These are phyloP conservation scores for Phialophora verrucosa DNA, from an alignment of 2,329 filamentous ascomycete species.

Conservation along the genomic window DNA sequence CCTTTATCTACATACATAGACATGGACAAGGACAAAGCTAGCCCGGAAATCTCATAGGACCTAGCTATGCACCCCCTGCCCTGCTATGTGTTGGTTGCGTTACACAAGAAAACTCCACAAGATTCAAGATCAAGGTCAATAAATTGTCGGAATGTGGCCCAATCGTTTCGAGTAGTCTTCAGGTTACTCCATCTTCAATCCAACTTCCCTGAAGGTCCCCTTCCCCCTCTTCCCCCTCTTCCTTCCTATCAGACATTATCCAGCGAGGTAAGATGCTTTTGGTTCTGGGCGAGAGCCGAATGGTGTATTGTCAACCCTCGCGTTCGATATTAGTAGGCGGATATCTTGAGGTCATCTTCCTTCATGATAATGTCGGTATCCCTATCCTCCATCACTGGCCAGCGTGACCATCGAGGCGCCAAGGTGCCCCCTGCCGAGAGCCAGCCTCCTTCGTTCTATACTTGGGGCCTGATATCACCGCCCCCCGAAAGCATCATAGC, in stretches of 20 bases:
- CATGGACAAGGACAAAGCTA: background rate
- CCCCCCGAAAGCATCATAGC: constrained; percentile 2
- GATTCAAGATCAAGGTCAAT: background rate
- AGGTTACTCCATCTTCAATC: constrained; percentile 2
- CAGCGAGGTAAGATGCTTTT: constrained; percentile 15
- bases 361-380: constrained; percentile 5
- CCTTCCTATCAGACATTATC: constrained; percentile 18
- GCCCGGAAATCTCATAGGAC: background rate
- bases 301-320: background rate
- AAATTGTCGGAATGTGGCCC: background rate
- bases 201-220: background rate
- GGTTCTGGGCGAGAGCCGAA: background rate
- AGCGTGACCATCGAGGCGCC: background rate
- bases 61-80: background rate
- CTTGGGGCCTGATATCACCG: background rate
- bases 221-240: background rate
- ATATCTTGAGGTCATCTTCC: constrained; percentile 7
- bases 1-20: constrained; percentile 1
- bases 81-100: constrained; percentile 1
- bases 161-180: background rate
- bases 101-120: constrained; percentile 1
- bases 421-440: background rate
- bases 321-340: constrained; percentile 13
- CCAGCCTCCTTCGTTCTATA: constrained; percentile 5
- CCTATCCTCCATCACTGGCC: background rate